phyloP scores from a whole-genome alignment of 2,329 filamentous ascomycete genomes.

The Myriosclerotinia curreyana region DNA sequence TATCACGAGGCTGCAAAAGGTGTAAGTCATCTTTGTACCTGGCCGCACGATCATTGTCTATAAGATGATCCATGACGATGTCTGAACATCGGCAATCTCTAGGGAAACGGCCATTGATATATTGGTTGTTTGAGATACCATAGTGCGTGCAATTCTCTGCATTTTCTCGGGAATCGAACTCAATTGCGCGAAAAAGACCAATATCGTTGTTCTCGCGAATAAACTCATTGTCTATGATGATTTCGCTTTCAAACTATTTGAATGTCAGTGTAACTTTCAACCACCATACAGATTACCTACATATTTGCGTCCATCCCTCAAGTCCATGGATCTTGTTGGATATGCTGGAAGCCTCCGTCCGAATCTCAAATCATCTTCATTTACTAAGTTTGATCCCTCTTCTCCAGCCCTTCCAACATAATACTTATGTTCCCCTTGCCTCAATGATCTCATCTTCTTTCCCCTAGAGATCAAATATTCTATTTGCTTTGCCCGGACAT shows the following conservation, averaged over 20 bases:
- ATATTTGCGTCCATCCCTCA: not conserved
- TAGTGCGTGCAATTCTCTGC: not conserved
- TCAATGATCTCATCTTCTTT: not conserved
- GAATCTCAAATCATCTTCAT: not conserved
- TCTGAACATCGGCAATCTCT: not conserved
- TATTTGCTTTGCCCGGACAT: not conserved
- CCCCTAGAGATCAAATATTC: conserved; percentile 2
- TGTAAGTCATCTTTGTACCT: conserved; percentile 1
- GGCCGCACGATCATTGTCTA: conserved; percentile 11
- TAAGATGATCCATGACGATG: not conserved
- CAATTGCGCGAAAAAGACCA: conserved; percentile 3
- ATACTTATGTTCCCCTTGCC: conserved; percentile 4
- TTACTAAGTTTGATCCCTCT: not conserved
- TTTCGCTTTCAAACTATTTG: not conserved
- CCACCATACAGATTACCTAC: not conserved
- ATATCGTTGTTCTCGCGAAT: not conserved
- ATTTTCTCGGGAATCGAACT: not conserved
- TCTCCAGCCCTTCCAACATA: not conserved
- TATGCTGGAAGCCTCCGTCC: not conserved
- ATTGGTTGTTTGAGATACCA: not conserved
- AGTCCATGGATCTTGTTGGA: not conserved
- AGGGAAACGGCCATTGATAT: not conserved
- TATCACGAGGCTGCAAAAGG: not conserved
- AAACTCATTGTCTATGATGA: conserved; percentile 6
- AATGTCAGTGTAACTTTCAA: not conserved